These are phyloP conservation scores for Phytophthora tubulina DNA, from an alignment of 352 stramenopile genomes.

Conservation along the genomic window DNA sequence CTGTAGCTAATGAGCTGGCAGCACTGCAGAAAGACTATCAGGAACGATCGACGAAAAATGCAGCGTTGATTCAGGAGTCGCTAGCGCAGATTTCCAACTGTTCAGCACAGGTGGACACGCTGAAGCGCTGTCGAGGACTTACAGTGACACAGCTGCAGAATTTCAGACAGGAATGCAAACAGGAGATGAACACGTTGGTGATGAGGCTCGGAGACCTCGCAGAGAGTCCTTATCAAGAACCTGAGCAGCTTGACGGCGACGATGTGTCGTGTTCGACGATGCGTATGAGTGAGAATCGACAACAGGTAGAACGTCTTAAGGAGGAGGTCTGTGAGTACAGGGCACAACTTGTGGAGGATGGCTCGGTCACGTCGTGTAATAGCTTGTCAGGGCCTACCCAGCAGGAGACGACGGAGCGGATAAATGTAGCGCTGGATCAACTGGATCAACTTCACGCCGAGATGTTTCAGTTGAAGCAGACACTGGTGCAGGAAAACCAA, in stretches of 20 bases:
- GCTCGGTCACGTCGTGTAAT: slow-evolving; percentile 3
- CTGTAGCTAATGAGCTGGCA: slow-evolving; percentile 51
- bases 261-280: slow-evolving; percentile 16
- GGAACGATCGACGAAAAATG: slow-evolving; percentile 54
- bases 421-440: slow-evolving; percentile 56
- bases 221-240: slow-evolving; percentile 24
- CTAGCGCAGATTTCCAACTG: slow-evolving; percentile 63
- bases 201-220: slow-evolving; percentile 51
- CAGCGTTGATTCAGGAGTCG: slow-evolving; percentile 59
- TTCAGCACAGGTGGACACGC: slow-evolving; percentile 55
- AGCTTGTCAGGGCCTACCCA: slow-evolving; percentile 8
- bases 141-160: slow-evolving; percentile 52
- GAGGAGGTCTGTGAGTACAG: slow-evolving; percentile 39
- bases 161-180: slow-evolving; percentile 54
- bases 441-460: slow-evolving; percentile 58
- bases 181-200: slow-evolving; percentile 58
- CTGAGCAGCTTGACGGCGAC: slow-evolving; percentile 13
- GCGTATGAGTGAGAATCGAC: slow-evolving; percentile 25
- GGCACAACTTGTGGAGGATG: slow-evolving; percentile 20
- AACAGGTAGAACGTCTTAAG: slow-evolving; percentile 37
- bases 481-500: slow-evolving; percentile 59
- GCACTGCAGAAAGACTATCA: slow-evolving; percentile 60
- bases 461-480: slow-evolving; percentile 66
- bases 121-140: slow-evolving; percentile 45
- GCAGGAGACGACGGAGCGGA: slow-evolving; percentile 40